Base-by-base conservation (phyloP, 2,329 filamentous ascomycete genomes). In the Claviceps sp. region DNA sequence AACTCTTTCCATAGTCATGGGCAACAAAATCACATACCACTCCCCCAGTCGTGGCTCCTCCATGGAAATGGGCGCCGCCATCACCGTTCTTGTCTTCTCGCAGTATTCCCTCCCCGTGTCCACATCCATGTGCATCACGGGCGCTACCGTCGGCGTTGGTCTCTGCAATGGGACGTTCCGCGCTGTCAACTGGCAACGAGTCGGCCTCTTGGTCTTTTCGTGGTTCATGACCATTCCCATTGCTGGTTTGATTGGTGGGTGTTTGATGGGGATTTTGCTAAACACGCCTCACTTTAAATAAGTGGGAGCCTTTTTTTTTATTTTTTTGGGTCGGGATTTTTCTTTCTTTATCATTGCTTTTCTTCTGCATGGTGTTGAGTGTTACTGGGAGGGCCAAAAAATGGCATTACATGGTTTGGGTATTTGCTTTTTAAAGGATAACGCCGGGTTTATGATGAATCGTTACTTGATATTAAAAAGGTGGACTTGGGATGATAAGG, bases 11-110 rank as follows among this genome's bases (percentile, higher is more conserved):
- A 42, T 57, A 81, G 82, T 86, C 67, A 88, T 89, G 84, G 85
- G 85, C 50, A 89, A 89, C 75, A 85, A 85, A 68, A 82, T 87
- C 65, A 87, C 84, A 53, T 85, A 85, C 67, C 82, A 86, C 68
- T 76, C 73, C 22, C 74, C 74, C 30, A 71, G 66, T 58, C 68
- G 74, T 58, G 74, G 72, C 50, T 86, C 71, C 59, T 87, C 83
- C 49, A 89, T 89, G 85, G 85, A 89, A 64, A 78, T 89, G 77
- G 85, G 85, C 47, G 84, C 85, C 45, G 84, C 85, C 58, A 80
- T 89, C 58, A 89, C 85, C 10, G 80, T 89, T 55, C 77, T 89
- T 24, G 68, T 89, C 64, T 87, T 87, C 73, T 87, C 84, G 0
- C 84, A 87, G 64, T 87, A 76, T 73, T 79, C 77, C 1, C 81